A percentile compares a stretch with the other conserved stretches of the same genome.
Evolutionary conservation across 2,329 filamentous ascomycete genomes (phyloP).

Genomic region (Penicillium sp.): DNA sequence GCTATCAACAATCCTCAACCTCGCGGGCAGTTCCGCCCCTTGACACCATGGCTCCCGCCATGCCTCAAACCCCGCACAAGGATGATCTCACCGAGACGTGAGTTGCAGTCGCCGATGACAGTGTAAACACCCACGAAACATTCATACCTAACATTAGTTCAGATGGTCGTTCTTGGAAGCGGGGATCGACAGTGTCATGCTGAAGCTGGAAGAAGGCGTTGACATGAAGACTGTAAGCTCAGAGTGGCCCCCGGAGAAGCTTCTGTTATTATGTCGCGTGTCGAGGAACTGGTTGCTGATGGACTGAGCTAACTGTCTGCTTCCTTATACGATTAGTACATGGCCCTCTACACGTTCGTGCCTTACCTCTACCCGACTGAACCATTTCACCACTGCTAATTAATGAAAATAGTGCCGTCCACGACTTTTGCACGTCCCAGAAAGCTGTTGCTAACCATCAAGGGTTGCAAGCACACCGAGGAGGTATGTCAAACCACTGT

Average conservation of each 20-base stretch:
- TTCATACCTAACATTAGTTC: constrained; percentile 15
- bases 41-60: constrained; percentile 31
- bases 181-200: constrained; percentile 90
- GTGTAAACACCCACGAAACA: background rate
- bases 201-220: constrained; percentile 81
- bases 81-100: constrained; percentile 58
- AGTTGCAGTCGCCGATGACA: constrained; percentile 26
- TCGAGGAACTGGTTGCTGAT: no score
- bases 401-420: constrained; percentile 61
- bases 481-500: constrained; percentile 47
- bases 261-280: background rate
- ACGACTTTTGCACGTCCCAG: constrained; percentile 98
- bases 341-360: constrained; percentile 84
- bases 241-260: background rate
- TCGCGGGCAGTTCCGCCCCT: background rate
- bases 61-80: constrained; percentile 47
- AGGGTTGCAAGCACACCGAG: constrained; percentile 57
- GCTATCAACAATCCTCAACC: background rate
- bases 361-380: background rate
- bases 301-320: constrained; percentile 11
- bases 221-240: constrained; percentile 72
- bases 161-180: constrained; percentile 87
- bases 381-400: constrained; percentile 21
- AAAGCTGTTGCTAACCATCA: constrained; percentile 67
- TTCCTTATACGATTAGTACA: constrained; percentile 55